Base-by-base conservation (phyloP, 2,329 filamentous ascomycete genomes). In the Colletotrichum australisinense region DNA sequence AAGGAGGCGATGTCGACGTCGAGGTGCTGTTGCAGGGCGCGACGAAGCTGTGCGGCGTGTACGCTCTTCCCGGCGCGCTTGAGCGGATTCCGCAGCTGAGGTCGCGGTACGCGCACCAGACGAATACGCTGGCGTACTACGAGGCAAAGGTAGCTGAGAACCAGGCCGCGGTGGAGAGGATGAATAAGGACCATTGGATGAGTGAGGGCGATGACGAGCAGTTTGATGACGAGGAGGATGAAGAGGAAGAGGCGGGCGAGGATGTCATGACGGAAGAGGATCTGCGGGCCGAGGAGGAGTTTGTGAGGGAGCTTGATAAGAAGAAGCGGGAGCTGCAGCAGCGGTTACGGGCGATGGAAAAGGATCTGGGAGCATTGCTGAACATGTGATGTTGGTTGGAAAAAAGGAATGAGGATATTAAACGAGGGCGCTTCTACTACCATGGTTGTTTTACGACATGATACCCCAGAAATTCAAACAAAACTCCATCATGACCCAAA, bases 31-130 rank as follows among this genome's bases (percentile, higher is more conserved):
- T 99, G 26, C 88, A 90, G 66, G 95, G 96, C 1, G 96, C 95
- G 0, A 95, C 98, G 86, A 98, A 95, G 86, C 88, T 98, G 35
- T 95, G 95, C 77, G 89, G 89, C 57, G 95, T 98, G 32, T 98
- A 98, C 80, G 93, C 94, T 42, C 88, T 97, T 32, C 89, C 93
- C 0, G 95, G 95, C 5, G 94, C 94, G 5, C 82, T 89, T 19
- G 94, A 97, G 78, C 90, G 92, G 74, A 97, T 98, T 76, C 86
- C 91, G 0, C 87, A 88, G 53, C 87, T 98, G 79, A 88, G 95
- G 73, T 88, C 89, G 67, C 92, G 94, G 78, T 90, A 96, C 81
- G 87, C 90, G 52, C 88, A 94, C 78, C 89, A 97, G 72, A 88
- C 88, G 38, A 91, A 91, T 60, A 98, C 95, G 26, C 87, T 97